Evolutionary conservation across 768 basidiomycete species (phyloP), one percentile per base, ranked within the genome.

Genomic region (Termitomyces bulborhizus): DNA sequence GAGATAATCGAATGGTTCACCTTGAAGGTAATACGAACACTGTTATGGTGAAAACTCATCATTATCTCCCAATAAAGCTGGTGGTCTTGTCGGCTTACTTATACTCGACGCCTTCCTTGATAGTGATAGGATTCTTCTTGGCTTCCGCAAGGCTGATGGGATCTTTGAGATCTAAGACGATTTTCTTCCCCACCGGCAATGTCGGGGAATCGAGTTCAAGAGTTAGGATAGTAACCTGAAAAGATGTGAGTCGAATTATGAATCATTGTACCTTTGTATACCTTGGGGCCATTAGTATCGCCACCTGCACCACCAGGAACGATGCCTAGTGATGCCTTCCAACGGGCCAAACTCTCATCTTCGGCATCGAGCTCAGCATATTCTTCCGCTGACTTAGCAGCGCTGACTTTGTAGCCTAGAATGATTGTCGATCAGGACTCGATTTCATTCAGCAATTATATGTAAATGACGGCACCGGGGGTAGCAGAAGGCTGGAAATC

Each of bases 321-420:
- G 57, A 98, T 84, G 51, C 96, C 96, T 27, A 98, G 79, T 51
- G 87, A 93, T 39, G 91, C 92, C 69, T 98, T 98, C 96, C 96
- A 98, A 60, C 93, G 85, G 32, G 88, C 85, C 63, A 98, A 80
- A 69, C 90, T 93, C 72, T 97, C 95, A 68, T 98, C 95, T 58
- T 89, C 78, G 31, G 88, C 85, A 72, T 97, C 95, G 43, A 96
- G 82, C 39, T 85, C 72, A 26, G 90, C 88, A 44, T 92, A 90
- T 68, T 95, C 91, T 26, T 90, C 91, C 12, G 88, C 73, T 44
- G 79, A 77, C 75, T 90, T 90, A 32, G 77, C 80, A 55, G 78
- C 83, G 36, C 74, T 67, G 37, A 81, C 81, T 70, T 87, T 92
- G 77, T 92, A 93, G 55, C 90, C 90, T 90, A 54, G 41, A 42